phyloP scores from a whole-genome alignment of 2,329 filamentous ascomycete genomes.

The Colletotrichum spaethianum region DNA sequence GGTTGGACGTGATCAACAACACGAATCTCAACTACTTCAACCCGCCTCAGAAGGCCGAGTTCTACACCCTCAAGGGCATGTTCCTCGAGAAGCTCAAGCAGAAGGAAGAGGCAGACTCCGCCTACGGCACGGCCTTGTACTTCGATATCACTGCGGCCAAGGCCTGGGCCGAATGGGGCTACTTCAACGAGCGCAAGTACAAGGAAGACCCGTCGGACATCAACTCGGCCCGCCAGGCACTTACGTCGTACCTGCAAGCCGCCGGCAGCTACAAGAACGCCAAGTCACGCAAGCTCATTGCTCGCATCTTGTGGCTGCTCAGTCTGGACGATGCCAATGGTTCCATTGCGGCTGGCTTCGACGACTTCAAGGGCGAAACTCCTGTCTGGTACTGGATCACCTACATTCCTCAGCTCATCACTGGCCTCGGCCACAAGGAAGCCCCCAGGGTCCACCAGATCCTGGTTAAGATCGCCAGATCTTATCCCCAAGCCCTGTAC shows the following conservation, averaged over 20 bases:
- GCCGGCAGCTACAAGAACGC: constrained; percentile 97
- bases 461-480: constrained; percentile 93
- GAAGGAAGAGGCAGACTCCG: constrained; percentile 91
- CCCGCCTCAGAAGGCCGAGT: constrained; percentile 95
- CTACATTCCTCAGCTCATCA: constrained; percentile 96
- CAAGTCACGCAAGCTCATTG: constrained; percentile 94
- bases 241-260: constrained; percentile 96
- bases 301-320: constrained; percentile 93
- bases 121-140: constrained; percentile 94
- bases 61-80: constrained; percentile 99
- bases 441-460: constrained; percentile 89
- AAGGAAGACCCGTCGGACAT: constrained; percentile 89
- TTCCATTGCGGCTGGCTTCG: constrained; percentile 86
- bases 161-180: constrained; percentile 99
- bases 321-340: constrained; percentile 93
- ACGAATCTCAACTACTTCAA: constrained; percentile 99
- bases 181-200: constrained; percentile 97
- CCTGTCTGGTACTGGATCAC: constrained; percentile 99
- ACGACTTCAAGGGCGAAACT: constrained; percentile 97
- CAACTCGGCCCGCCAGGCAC: constrained; percentile 87
- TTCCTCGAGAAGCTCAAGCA: constrained; percentile 95
- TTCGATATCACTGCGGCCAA: constrained; percentile 97
- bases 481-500: constrained; percentile 95
- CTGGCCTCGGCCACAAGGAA: constrained; percentile 92
- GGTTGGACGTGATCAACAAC: constrained; percentile 98